A percentile compares a stretch with the other conserved stretches of the same genome.
These are phyloP conservation scores for Metschnikowia orientalis DNA, from an alignment of 805 yeast genomes.

Conservation along the genomic window DNA sequence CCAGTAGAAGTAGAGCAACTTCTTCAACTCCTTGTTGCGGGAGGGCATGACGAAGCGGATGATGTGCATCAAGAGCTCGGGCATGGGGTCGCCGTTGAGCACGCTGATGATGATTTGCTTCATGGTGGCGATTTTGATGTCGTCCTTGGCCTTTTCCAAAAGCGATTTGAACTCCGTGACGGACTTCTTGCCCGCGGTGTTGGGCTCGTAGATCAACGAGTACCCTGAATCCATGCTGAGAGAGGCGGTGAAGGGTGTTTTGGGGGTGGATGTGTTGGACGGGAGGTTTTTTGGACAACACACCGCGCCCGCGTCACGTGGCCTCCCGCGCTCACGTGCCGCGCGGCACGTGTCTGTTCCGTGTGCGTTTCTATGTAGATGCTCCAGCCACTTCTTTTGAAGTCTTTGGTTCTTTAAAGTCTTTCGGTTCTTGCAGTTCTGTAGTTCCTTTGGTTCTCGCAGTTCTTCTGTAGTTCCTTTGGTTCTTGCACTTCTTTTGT, in stretches of 20 bases:
- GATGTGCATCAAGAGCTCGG: conserved; percentile 91
- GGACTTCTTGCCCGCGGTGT: conserved; percentile 57
- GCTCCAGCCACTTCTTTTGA: no score
- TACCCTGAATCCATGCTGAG: conserved; percentile 43
- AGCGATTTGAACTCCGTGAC: conserved; percentile 69
- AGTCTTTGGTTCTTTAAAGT: no score
- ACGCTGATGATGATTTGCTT: conserved; percentile 77
- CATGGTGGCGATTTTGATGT: conserved; percentile 85
- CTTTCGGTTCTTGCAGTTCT: not conserved
- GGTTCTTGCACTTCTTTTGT: not conserved
- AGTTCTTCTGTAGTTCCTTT: not conserved
- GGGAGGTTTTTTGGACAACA: conserved; percentile 8
- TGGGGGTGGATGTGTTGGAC: conserved; percentile 5
- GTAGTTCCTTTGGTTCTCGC: not conserved
- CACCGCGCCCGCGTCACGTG: conserved; percentile 14
- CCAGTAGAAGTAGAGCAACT: conserved; percentile 92
- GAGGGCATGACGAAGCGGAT: conserved; percentile 98
- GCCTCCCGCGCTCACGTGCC: not conserved
- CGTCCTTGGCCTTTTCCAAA: conserved; percentile 88
- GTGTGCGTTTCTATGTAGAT: no score
- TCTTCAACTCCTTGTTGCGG: conserved; percentile 83
- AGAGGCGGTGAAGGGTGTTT: conserved; percentile 1
- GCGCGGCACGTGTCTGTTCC: not conserved
- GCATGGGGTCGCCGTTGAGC: conserved; percentile 90
- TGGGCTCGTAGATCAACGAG: conserved; percentile 77